A percentile compares a stretch with the other conserved stretches of the same genome.
Conservation (phyloP, 2,329 filamentous ascomycete genomes). For the Simplicillium aogashimaense region DNA sequence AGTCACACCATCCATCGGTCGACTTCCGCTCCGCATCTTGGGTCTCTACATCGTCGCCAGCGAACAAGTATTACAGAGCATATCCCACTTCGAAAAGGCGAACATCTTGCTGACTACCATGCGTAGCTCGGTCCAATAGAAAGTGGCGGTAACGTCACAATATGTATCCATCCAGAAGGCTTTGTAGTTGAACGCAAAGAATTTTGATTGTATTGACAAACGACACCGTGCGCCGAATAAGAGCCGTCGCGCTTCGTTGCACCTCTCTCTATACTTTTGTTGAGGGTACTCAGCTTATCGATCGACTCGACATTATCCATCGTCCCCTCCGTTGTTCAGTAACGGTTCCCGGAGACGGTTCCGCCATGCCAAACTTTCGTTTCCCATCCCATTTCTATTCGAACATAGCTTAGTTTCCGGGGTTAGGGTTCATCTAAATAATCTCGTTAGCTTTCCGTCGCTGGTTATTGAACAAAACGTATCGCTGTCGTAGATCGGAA, state of each 20-base stretch:
- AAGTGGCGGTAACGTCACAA: no score
- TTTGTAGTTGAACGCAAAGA: no score
- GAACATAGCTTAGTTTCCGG: constrained; percentile 47
- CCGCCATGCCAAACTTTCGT: constrained; percentile 18
- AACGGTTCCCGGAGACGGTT: constrained; percentile 20
- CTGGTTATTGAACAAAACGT: not conserved
- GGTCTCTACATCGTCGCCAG: no score
- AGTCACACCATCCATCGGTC: no score
- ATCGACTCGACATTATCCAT: constrained; percentile 25
- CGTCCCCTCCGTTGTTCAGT: constrained; percentile 21
- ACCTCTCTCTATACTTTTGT: constrained; percentile 14
- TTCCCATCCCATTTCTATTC: constrained; percentile 16
- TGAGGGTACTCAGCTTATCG: constrained; percentile 23
- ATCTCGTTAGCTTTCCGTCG: not conserved
- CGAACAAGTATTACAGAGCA: no score
- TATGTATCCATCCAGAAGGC: no score
- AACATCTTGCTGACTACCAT: no score
- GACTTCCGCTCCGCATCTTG: no score
- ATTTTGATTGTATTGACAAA: constrained; percentile 28
- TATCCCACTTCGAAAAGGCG: no score
- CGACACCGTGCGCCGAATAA: constrained; percentile 30
- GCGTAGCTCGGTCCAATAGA: no score
- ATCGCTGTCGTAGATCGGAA: not conserved
- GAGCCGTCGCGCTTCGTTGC: constrained; percentile 26
- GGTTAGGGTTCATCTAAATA: constrained; percentile 76